Evolutionary conservation across 2,329 filamentous ascomycete genomes (phyloP), one percentile per base, ranked within the genome.

Genomic region (Gaeumannomyces tritici): DNA sequence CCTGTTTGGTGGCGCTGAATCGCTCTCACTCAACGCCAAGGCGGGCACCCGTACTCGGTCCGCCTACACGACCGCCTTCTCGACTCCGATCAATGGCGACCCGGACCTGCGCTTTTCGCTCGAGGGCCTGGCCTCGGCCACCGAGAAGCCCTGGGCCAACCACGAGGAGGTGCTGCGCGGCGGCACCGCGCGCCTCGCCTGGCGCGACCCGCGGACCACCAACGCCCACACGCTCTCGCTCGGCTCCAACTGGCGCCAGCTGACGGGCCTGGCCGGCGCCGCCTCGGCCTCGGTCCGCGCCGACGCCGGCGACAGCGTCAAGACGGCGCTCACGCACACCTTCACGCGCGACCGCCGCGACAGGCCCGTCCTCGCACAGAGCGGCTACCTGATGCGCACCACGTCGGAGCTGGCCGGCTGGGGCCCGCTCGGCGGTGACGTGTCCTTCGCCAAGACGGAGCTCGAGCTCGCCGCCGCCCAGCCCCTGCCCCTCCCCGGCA

Each of bases 381-480:
- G 82, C 63, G 95, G 95, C 33, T 95, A 93, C 73, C 83, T 96
- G 67, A 70, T 93, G 31, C 92, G 91, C 72, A 86, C 89, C 0
- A 79, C 86, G 28, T 84, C 89, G 31, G 93, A 98, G 71, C 73
- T 98, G n/a, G 93, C 95, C 2, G 93, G 95, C 13, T 86, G 89
- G 74, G 92, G 93, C 0, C 87, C 89, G 0, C 78, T 99, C 24
- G 85, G 84, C 65, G 95, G 95, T 54, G 95, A 98, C 69, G 92
- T 96, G 1, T 88, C 89, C n/a, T 98, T 97, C 74, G 91, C 86
- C 73, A 99, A 96, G 76, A 86, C 87, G n/a, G 93, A 98, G 73
- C 70, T 93, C 21, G 93, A 98, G 74, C 80, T 91, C 1, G 87
- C 91, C 65, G 85, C 85, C 62, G 91, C 91, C 2, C 64, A 93